phyloP scores from a whole-genome alignment of 257 asterid genomes.

The Nicotiana knightiana region DNA sequence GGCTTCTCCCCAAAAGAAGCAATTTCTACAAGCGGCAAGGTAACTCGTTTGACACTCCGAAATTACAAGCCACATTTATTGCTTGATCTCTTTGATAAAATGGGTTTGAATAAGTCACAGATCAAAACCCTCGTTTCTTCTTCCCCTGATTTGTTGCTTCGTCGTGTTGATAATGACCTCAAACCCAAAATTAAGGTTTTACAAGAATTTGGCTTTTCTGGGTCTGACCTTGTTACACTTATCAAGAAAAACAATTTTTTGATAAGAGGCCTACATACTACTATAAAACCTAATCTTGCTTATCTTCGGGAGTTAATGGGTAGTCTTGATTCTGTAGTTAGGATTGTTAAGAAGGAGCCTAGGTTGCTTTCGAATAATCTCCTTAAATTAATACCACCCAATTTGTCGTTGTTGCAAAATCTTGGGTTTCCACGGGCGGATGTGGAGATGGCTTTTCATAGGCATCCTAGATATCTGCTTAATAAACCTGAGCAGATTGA shows the following conservation, averaged over 20 bases:
- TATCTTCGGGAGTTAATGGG: constrained; percentile 12
- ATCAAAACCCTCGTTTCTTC: constrained; percentile 2
- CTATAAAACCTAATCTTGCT: background rate
- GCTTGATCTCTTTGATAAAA: background rate
- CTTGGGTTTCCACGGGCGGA: background rate
- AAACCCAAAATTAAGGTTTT: constrained; percentile 13
- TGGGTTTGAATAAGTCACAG: constrained; percentile 15
- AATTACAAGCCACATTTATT: background rate
- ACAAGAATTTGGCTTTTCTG: constrained; percentile 12
- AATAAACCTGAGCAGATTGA: background rate
- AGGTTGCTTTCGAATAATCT: background rate
- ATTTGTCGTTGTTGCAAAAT: too few species aligned
- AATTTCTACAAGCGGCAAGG: background rate
- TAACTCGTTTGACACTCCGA: background rate
- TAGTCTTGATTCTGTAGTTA: background rate
- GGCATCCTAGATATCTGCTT: background rate
- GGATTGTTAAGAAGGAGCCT: background rate
- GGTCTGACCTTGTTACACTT: background rate
- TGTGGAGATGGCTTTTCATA: background rate
- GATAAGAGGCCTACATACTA: background rate
- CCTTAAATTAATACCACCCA: background rate
- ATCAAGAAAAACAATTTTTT: background rate
- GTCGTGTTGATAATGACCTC: constrained; percentile 8
- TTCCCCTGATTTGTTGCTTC: background rate
- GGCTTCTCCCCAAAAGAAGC: background rate